Evolutionary conservation across 1,139 yeast genomes (phyloP).

Genomic region (Debaryomycetaceae sp.): DNA sequence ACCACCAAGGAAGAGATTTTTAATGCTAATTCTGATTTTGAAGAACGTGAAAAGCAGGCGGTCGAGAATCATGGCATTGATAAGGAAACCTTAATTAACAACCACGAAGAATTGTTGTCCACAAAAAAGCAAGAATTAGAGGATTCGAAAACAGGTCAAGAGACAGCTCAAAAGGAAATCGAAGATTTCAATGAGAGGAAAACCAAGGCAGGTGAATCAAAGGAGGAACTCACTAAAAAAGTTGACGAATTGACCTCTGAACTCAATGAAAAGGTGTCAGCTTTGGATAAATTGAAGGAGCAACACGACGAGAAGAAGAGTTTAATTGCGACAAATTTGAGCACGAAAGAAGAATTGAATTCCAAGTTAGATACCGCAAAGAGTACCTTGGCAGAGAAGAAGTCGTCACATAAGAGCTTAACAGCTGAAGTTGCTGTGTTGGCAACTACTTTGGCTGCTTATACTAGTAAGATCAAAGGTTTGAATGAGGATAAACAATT

Average conservation of each 20-base stretch:
- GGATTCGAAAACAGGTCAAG: slow-evolving; percentile 46
- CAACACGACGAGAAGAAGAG: slow-evolving; percentile 39
- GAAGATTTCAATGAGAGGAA: slow-evolving; percentile 44
- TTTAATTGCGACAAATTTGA: slow-evolving; percentile 31
- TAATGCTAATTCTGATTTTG: slow-evolving; percentile 44
- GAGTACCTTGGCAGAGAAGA: slow-evolving; percentile 34
- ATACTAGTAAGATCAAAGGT: slow-evolving; percentile 39
- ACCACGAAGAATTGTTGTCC: slow-evolving; percentile 46
- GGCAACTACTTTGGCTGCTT: slow-evolving; percentile 42
- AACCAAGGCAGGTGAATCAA: slow-evolving; percentile 35
- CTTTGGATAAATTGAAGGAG: slow-evolving; percentile 39
- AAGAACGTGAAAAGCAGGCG: slow-evolving; percentile 46
- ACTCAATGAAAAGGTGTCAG: slow-evolving; percentile 36
- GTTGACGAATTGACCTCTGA: slow-evolving; percentile 42
- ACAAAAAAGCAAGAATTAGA: slow-evolving; percentile 50
- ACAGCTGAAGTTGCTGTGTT: slow-evolving; percentile 45
- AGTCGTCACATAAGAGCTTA: slow-evolving; percentile 34
- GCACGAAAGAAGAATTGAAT: slow-evolving; percentile 42
- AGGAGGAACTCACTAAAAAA: slow-evolving; percentile 40
- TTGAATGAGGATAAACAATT: slow-evolving; percentile 37
- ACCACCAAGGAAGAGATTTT: slow-evolving; percentile 42
- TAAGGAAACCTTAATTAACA: slow-evolving; percentile 41
- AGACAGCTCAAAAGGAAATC: slow-evolving; percentile 42
- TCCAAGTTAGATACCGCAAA: slow-evolving; percentile 31
- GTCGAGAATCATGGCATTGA: slow-evolving; percentile 44